phyloP scores from a whole-genome alignment of 371 early-diverging fungal genomes.

The Rhizopus microsporus region DNA sequence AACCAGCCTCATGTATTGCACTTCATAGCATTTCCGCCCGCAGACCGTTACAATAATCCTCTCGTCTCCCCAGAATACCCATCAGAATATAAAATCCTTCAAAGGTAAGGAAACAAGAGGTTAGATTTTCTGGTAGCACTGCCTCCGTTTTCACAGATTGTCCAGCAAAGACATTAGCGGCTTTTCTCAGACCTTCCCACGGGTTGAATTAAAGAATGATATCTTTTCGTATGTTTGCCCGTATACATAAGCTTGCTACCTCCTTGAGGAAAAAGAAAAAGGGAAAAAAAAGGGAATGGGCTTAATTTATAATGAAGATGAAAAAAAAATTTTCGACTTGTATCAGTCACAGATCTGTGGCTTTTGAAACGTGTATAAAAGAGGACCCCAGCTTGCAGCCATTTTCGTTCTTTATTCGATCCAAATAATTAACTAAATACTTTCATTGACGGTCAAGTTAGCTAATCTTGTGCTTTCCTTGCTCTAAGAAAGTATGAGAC shows the following conservation, averaged over 20 bases:
- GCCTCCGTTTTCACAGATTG: conserved; percentile 45
- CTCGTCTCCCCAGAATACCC: conserved; percentile 8
- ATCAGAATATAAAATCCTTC: conserved; percentile 19
- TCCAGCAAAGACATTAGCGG: conserved; percentile 49
- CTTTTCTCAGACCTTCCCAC: conserved; percentile 60
- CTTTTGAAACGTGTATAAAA: background rate
- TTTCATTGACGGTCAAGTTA: too few species aligned
- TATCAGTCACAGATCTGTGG: conserved; percentile 1
- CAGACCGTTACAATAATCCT: conserved; percentile 41
- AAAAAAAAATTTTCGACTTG: conserved; percentile 5
- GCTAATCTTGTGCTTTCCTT: too few species aligned
- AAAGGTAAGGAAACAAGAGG: conserved; percentile 20
- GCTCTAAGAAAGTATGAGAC: too few species aligned
- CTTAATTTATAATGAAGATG: conserved; percentile 15
- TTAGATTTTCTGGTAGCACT: conserved; percentile 45
- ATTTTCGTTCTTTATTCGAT: too few species aligned
- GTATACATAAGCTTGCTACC: conserved; percentile 54
- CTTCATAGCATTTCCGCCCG: conserved; percentile 50
- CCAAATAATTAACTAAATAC: too few species aligned
- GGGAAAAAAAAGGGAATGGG: conserved; percentile 12
- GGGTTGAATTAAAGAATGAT: conserved; percentile 40
- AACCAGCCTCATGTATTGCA: conserved; percentile 52
- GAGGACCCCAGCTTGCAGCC: too few species aligned
- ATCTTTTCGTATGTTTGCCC: conserved; percentile 54
- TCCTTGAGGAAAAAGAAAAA: conserved; percentile 22